phyloP scores from a whole-genome alignment of 2,329 filamentous ascomycete genomes.

The Penicillium sp. region DNA sequence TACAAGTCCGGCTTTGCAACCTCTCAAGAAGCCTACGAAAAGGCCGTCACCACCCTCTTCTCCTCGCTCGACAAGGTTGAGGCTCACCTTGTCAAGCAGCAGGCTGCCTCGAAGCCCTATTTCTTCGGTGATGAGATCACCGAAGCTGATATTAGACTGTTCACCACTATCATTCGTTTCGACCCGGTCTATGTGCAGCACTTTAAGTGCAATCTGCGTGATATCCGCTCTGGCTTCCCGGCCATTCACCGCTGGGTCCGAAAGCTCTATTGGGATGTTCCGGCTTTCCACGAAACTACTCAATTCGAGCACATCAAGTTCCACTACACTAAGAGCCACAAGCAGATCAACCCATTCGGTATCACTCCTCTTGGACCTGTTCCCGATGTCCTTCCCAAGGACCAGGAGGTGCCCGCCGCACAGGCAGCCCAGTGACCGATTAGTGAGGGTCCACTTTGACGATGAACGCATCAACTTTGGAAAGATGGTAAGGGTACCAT shows the following conservation, averaged over 20 bases:
- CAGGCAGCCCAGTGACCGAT: constrained; percentile 12
- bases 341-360: constrained; percentile 63
- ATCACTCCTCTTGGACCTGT: constrained; percentile 86
- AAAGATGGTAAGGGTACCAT: no score
- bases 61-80: constrained; percentile 75
- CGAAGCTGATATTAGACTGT: constrained; percentile 79
- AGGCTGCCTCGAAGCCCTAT: constrained; percentile 54
- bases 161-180: constrained; percentile 71
- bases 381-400: constrained; percentile 76
- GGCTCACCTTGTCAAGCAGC: constrained; percentile 59
- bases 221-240: constrained; percentile 83
- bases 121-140: constrained; percentile 76
- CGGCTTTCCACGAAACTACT: constrained; percentile 79
- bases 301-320: constrained; percentile 96
- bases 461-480: no score
- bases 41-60: constrained; percentile 72
- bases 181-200: constrained; percentile 81
- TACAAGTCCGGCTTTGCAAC: constrained; percentile 76
- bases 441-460: neutral
- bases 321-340: constrained; percentile 68
- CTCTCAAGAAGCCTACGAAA: constrained; percentile 79
- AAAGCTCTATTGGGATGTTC: constrained; percentile 78
- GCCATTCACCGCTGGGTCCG: constrained; percentile 78
- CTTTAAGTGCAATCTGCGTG: constrained; percentile 79
- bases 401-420: constrained; percentile 68